A percentile compares a stretch with the other conserved stretches of the same genome.
phyloP scores from a whole-genome alignment of 2,329 filamentous ascomycete species.

The Leptoxyphium fumago region DNA sequence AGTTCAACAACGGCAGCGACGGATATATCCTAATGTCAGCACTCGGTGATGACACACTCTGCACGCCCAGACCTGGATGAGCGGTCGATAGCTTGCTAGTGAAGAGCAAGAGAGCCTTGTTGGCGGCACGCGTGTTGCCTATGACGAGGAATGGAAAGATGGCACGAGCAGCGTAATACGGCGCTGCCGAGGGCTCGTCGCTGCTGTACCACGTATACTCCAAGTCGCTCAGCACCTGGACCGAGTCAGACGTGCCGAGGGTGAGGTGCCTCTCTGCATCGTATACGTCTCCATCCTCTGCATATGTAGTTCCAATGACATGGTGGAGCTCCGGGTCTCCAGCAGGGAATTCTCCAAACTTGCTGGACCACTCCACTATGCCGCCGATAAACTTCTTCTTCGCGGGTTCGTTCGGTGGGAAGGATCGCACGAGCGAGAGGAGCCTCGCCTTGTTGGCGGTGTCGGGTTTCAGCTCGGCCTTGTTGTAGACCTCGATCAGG shows the following conservation, averaged over 20 bases:
- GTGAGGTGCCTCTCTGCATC: conserved; percentile 84
- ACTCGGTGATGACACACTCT: conserved; percentile 62
- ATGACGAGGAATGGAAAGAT: conserved; percentile 82
- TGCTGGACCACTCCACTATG: conserved; percentile 77
- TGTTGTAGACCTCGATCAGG: conserved; percentile 79
- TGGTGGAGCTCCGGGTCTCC: conserved; percentile 93
- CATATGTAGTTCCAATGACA: conserved; percentile 73
- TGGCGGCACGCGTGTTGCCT: conserved; percentile 81
- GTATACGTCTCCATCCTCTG: conserved; percentile 84
- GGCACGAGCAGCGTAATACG: conserved; percentile 71
- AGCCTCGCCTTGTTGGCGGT: conserved; percentile 58
- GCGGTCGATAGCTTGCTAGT: conserved; percentile 46
- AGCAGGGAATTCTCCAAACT: conserved; percentile 71
- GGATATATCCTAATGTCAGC: conserved; percentile 70
- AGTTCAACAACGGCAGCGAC: conserved; percentile 86
- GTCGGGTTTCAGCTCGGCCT: conserved; percentile 67
- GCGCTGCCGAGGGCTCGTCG: conserved; percentile 75
- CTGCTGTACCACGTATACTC: conserved; percentile 91
- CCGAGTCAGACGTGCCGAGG: conserved; percentile 77
- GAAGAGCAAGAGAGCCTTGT: conserved; percentile 66
- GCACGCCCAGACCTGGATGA: conserved; percentile 53
- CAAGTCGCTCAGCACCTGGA: conserved; percentile 63
- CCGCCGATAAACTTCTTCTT: conserved; percentile 85
- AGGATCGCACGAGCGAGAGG: conserved; percentile 64
- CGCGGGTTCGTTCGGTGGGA: conserved; percentile 71